A percentile compares a stretch with the other conserved stretches of the same genome.
These are phyloP conservation scores for Austroboletus niveus DNA, from an alignment of 1,284 basidiomycete genomes.

Conservation along the genomic window DNA sequence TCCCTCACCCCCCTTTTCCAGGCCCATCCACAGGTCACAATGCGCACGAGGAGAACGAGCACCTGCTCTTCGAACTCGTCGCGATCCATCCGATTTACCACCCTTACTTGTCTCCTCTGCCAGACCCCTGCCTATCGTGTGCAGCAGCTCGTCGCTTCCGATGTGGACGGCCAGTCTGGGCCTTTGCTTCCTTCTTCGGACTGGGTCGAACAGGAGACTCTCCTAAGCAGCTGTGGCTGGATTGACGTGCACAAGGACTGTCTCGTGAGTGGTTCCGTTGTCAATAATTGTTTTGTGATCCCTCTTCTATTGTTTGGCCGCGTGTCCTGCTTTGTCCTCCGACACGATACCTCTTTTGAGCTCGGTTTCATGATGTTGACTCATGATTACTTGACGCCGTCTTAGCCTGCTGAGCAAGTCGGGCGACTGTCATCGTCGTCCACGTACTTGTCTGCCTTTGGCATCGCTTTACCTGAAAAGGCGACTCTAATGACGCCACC, in stretches of 20 bases:
- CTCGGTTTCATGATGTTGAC: constrained; percentile 6
- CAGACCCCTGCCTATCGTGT: constrained; percentile 67
- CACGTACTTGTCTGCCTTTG: constrained; percentile 52
- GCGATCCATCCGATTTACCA: constrained; percentile 56
- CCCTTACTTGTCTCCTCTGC: constrained; percentile 70
- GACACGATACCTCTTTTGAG: constrained; percentile 3
- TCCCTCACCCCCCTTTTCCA: constrained; percentile 29
- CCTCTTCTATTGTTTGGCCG: constrained; percentile 1
- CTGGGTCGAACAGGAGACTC: constrained; percentile 69
- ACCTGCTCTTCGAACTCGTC: constrained; percentile 43
- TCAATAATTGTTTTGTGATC: constrained; percentile 2
- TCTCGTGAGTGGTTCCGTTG: constrained; percentile 51
- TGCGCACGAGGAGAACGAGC: constrained; percentile 57
- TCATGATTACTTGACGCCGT: constrained; percentile 14
- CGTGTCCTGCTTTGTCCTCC: constrained; percentile 6
- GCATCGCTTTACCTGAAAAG: constrained; percentile 43
- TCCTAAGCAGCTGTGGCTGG: constrained; percentile 69
- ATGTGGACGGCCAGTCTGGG: constrained; percentile 63
- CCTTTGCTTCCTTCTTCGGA: constrained; percentile 68
- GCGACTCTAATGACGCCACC: constrained; percentile 18
- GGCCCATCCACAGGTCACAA: constrained; percentile 69
- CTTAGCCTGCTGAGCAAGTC: constrained; percentile 50
- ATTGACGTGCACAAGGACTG: constrained; percentile 66
- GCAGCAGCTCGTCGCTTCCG: constrained; percentile 53
- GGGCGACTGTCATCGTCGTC: constrained; percentile 43